Evolutionary conservation across 495 filamentous ascomycete species (phyloP).

Genomic region (Penicillium salamii): DNA sequence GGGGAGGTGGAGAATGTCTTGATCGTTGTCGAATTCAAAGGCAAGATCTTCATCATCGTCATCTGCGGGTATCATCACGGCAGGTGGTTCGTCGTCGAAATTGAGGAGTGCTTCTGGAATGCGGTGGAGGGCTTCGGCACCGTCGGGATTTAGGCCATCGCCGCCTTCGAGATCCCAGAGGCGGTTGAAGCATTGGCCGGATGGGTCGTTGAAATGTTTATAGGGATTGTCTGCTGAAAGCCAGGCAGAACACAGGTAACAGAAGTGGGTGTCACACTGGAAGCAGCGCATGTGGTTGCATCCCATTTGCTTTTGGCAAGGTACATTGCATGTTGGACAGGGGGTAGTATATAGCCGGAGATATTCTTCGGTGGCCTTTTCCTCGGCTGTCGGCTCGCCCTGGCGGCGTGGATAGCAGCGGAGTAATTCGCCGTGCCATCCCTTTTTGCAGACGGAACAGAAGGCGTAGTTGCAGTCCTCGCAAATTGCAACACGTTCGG

Average conservation of each 20-base stretch:
- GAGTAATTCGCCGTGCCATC: constrained; percentile 86
- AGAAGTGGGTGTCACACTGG: constrained; percentile 88
- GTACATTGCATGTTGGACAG: constrained; percentile 87
- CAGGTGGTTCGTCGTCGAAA: constrained; percentile 33
- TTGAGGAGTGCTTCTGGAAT: constrained; percentile 35
- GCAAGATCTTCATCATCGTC: constrained; percentile 22
- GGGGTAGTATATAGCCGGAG: constrained; percentile 74
- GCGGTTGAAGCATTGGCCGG: constrained; percentile 70
- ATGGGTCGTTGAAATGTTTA: constrained; percentile 73
- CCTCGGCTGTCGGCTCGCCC: constrained; percentile 69
- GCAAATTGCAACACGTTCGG: constrained; percentile 75
- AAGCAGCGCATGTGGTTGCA: constrained; percentile 99
- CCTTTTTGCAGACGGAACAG: constrained; percentile 67
- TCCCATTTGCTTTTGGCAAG: constrained; percentile 83
- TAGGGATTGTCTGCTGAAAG: constrained; percentile 81
- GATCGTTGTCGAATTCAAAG: constrained; percentile 30
- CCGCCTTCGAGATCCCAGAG: constrained; percentile 88
- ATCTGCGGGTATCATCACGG: neutral
- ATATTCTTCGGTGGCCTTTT: constrained; percentile 80
- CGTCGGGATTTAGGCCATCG: constrained; percentile 58
- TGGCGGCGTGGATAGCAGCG: constrained; percentile 59
- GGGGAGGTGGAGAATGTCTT: constrained; percentile 29
- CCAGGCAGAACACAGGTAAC: constrained; percentile 90
- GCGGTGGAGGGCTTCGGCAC: constrained; percentile 41
- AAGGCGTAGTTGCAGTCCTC: constrained; percentile 91